Conservation (phyloP, 495 filamentous ascomycete species). For the Aspergillus heteromorphus region DNA sequence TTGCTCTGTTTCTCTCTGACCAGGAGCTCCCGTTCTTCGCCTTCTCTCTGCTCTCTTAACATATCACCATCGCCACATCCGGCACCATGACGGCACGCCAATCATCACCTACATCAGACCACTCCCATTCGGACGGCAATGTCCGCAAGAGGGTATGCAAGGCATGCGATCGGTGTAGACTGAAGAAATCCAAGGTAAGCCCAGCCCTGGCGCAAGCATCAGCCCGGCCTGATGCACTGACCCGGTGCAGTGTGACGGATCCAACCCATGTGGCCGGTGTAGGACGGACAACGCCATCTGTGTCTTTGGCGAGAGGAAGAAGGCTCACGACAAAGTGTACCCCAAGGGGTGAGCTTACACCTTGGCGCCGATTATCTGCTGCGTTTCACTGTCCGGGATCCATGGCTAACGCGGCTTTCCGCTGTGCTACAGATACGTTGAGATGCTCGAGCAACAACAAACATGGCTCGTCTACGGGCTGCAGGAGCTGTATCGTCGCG, state of each 20-base stretch:
- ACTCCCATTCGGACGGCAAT: slow-evolving; percentile 39
- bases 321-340: slow-evolving; percentile 58
- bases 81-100: slow-evolving; percentile 41
- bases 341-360: slow-evolving; percentile 53
- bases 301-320: slow-evolving; percentile 58
- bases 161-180: slow-evolving; percentile 58
- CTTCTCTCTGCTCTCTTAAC: slow-evolving; percentile 2
- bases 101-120: slow-evolving; percentile 40
- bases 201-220: slow-evolving; percentile 10
- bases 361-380: slow-evolving; percentile 10
- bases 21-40: neutral
- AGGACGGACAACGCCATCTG: slow-evolving; percentile 56
- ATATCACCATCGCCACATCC: neutral
- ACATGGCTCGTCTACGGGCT: slow-evolving; percentile 56
- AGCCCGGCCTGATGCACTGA: slow-evolving; percentile 21
- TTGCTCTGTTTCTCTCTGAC: neutral
- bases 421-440: slow-evolving; percentile 49
- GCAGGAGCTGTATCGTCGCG: slow-evolving; percentile 54
- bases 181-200: slow-evolving; percentile 62
- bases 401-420: slow-evolving; percentile 3
- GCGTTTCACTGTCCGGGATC: slow-evolving; percentile 1
- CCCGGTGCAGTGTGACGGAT: slow-evolving; percentile 51
- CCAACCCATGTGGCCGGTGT: slow-evolving; percentile 55
- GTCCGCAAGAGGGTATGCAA: slow-evolving; percentile 58
- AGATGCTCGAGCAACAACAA: slow-evolving; percentile 70